Evolutionary conservation across 805 yeast species (phyloP), one percentile per base, ranked within the genome.

Genomic region (Saturnispora kantuleensis): DNA sequence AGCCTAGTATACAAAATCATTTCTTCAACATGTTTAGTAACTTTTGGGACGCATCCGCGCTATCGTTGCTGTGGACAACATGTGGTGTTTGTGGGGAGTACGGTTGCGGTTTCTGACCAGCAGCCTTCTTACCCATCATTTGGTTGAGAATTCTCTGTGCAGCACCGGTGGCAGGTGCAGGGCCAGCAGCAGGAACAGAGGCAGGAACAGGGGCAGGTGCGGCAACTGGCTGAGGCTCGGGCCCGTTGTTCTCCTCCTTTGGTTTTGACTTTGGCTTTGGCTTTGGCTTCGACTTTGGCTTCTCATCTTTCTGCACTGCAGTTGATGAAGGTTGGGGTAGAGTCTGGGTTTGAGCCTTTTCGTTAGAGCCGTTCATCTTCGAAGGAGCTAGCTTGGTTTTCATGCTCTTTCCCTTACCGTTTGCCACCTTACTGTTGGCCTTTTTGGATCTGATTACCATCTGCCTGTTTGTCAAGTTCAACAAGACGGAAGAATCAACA

Each of bases 401-500:
- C 8, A 21, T 2, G 5, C 26, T 21, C 26, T 21, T 21, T 7
- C 26, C 26, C 7, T 48, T 51, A 21, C 51, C 52, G 47, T 65
- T 52, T 5, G 65, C 56, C 48, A 61, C 62, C 37, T 53, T 56
- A 1, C 12, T 26, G 17, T n/a, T 50, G 65, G 84, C 82, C 26
- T 38, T 38, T 54, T 76, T 76, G 3, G 88, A 76, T 54, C 84
- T 89, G 60, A 73, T 84, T 34, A 84, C 77, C 54, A 85, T 76
- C 60, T 90, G 96, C 50, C 74, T 75, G 54, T 76, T 66, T 4
- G 90, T 71, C 41, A 90, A 57, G 59, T 93, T 93, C 64, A 93
- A 71, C 31, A 93, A 79, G 44, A 85, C 71, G 0, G 90, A 78
- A 0, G 95, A 79, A 51, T 85, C 95, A 44, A 93, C 76, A 18